Evolutionary conservation across 441 rosid genomes (phyloP).

Genomic region (Erodium trifolium): DNA sequence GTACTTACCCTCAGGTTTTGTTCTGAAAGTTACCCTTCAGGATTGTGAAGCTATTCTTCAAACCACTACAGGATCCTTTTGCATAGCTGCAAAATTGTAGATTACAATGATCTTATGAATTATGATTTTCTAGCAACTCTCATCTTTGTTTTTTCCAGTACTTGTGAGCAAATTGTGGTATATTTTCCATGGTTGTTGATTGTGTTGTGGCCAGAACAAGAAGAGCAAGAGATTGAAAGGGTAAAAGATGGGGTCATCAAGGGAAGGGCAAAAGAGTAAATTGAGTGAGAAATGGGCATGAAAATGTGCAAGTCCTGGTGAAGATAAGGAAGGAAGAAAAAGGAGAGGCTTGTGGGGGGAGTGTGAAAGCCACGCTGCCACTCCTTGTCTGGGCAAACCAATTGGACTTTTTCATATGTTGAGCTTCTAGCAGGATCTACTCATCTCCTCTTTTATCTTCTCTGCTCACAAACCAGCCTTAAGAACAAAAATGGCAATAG

Average conservation of each 20-base stretch:
- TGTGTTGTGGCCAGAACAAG: too few relatives aligned
- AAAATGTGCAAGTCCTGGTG: neutral
- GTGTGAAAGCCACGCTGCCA: slow-evolving; percentile 45
- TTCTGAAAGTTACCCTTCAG: neutral
- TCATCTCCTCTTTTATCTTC: slow-evolving; percentile 20
- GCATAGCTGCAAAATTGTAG: neutral
- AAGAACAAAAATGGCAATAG: slow-evolving; percentile 26
- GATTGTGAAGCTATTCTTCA: too few relatives aligned
- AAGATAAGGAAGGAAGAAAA: neutral
- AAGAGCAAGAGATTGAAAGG: neutral
- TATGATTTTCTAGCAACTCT: neutral
- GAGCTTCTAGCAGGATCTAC: slow-evolving; percentile 4
- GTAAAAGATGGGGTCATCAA: neutral
- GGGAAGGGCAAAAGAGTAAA: neutral
- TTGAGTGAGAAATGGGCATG: neutral
- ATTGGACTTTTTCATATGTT: neutral
- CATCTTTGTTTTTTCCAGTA: neutral
- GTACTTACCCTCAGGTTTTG: neutral
- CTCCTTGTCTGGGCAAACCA: slow-evolving; percentile 19
- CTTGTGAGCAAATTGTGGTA: neutral
- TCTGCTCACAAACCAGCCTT: slow-evolving; percentile 13
- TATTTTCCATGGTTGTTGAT: too few relatives aligned
- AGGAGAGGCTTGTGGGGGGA: slow-evolving; percentile 24
- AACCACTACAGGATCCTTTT: neutral
- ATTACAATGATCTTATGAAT: neutral